Evolutionary conservation across 306 rosid genomes (phyloP), one percentile per base, ranked within the genome.

Genomic region (Prinsepia uniflora): DNA sequence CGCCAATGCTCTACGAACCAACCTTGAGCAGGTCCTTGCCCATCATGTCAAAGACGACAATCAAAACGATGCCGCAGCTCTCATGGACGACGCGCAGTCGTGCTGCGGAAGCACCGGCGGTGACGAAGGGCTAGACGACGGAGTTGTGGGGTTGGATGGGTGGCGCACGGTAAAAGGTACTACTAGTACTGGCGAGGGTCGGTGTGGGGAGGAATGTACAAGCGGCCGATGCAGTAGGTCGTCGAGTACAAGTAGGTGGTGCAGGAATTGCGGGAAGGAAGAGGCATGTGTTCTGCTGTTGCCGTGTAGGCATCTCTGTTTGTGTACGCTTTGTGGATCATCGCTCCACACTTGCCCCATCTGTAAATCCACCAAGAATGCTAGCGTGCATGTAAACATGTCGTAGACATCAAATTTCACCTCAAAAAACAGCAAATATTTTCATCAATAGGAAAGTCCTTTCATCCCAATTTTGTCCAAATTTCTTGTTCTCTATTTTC

Each of bases 261-360:
- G 98, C 81, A 84, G 86, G 75, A 86, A 74, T 67, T 94, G 99
- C 76, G 86, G 88, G 54, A 84, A 84, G 43, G 92, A 84, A 53
- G 99, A 89, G 63, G 86, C 99, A 10, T 87, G 97, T 63, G 96
- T 94, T 57, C 53, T 94, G 89, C 75, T 94, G 2, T 72, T 94
- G 78, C 99, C 99, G 10, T 94, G 99, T 68, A 81, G 99, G 82
- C 99, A 94, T 36, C 86, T 94, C 8, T 94, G 99, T 30, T 61
- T 94, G 10, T 94, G 99, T 80, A 86, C 85, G 65, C 81, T 78
- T 1, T 94, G 99, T 74, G 97, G 92, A 49, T 86, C 92, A 22
- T 79, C 85, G 0, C 81, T 86, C 0, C 90, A 87, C 79, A 81
- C 80, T 74, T 94, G 99, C 84, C 99, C 99, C 9, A 59, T 89